A percentile compares a stretch with the other conserved stretches of the same genome.
Conservation (phyloP, 2,329 filamentous ascomycete genomes). For the Penicillium rolfsii region DNA sequence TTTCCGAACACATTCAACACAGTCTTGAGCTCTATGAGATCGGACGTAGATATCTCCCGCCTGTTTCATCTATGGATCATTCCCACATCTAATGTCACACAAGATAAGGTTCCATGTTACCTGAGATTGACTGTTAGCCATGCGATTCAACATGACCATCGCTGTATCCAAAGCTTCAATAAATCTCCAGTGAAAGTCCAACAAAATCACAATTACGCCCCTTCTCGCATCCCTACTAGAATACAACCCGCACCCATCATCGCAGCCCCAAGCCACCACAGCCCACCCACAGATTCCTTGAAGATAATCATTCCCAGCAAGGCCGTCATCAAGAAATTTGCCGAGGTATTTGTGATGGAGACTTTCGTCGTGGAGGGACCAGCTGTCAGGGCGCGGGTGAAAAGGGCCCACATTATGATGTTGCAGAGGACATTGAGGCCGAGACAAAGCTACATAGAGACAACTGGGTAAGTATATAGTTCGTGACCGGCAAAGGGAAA, state of each 20-base stretch:
- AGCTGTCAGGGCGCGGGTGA: slow-evolving; percentile 64
- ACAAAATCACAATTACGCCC: slow-evolving; percentile 28
- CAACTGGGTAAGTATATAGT: slow-evolving; percentile 2
- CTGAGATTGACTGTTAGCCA: background rate
- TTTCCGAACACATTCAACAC: no score
- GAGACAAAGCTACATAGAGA: slow-evolving; percentile 57
- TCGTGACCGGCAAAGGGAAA: slow-evolving; percentile 17
- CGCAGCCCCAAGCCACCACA: slow-evolving; percentile 66
- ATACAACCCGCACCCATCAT: slow-evolving; percentile 65
- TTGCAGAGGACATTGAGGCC: slow-evolving; percentile 65
- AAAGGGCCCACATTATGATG: slow-evolving; percentile 66
- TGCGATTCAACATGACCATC: background rate
- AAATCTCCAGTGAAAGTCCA: background rate
- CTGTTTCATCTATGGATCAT: background rate
- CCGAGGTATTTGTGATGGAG: slow-evolving; percentile 65
- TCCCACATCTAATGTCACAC: background rate
- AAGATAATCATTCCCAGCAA: slow-evolving; percentile 63
- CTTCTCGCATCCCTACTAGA: slow-evolving; percentile 63
- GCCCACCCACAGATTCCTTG: slow-evolving; percentile 56
- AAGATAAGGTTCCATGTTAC: background rate
- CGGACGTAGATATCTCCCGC: background rate
- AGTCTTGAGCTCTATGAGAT: background rate
- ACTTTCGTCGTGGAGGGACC: slow-evolving; percentile 64
- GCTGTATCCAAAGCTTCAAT: background rate
- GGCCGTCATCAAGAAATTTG: slow-evolving; percentile 66